These are phyloP conservation scores for Lentinula lateritia DNA, from an alignment of 768 basidiomycete species.

Conservation along the genomic window DNA sequence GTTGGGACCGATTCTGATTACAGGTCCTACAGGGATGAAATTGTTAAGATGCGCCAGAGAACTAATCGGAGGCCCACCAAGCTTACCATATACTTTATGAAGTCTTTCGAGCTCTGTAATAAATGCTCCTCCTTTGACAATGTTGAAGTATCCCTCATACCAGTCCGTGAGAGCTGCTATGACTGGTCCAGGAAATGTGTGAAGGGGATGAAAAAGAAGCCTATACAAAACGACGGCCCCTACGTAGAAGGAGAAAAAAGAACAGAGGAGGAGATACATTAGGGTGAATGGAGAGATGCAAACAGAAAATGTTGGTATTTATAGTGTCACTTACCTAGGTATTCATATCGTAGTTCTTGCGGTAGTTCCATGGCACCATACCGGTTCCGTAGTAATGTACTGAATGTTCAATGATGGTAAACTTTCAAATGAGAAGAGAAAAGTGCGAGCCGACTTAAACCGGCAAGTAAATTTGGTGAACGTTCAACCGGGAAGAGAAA, in stretches of 20 bases:
- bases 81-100: slow-evolving; percentile 20
- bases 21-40: slow-evolving; percentile 21
- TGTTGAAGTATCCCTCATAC: slow-evolving; percentile 23
- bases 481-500: too few species aligned
- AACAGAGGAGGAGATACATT: neutral
- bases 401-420: too few species aligned
- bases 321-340: too few species aligned
- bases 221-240: slow-evolving; percentile 8
- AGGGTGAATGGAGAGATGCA: neutral
- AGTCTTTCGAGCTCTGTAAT: slow-evolving; percentile 21
- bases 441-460: too few species aligned
- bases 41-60: neutral
- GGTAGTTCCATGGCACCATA: too few species aligned
- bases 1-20: slow-evolving; percentile 31
- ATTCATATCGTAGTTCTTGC: too few species aligned
- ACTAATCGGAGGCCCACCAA: neutral
- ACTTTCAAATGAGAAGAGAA: too few species aligned
- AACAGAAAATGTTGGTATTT: neutral
- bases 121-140: slow-evolving; percentile 18
- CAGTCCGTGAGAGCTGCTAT: slow-evolving; percentile 20
- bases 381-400: too few species aligned
- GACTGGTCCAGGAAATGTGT: slow-evolving; percentile 22
- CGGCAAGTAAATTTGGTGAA: too few species aligned
- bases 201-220: slow-evolving; percentile 21
- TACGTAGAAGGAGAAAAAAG: neutral